Evolutionary conservation across 1,284 basidiomycete species (phyloP).

Genomic region (Cystobasidiaceae sp.): DNA sequence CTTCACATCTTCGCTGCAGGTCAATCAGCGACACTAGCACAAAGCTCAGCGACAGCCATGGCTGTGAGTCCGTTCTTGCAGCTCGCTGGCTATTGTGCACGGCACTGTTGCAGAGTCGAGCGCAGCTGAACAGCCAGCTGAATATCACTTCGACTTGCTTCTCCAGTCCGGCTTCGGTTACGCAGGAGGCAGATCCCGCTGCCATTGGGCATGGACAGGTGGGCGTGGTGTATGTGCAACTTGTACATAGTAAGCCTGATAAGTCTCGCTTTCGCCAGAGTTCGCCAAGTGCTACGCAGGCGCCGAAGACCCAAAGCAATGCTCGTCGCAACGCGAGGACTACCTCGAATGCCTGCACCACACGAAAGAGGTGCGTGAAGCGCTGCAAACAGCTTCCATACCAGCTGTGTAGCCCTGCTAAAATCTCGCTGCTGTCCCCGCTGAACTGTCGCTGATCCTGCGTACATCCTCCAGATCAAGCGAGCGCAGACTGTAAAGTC

Average conservation of each 20-base stretch:
- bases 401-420: not conserved
- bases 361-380: slow-evolving; percentile 68
- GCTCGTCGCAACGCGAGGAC: slow-evolving; percentile 70
- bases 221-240: not conserved
- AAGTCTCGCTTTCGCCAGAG: slow-evolving; percentile 37
- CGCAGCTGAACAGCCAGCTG: not conserved
- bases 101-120: not conserved
- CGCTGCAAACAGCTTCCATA: not conserved
- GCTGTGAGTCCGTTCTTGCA: not conserved
- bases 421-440: slow-evolving; percentile 34
- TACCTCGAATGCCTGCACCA: slow-evolving; percentile 91
- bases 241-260: not conserved
- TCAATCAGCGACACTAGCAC: not conserved
- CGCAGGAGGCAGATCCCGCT: slow-evolving; percentile 71
- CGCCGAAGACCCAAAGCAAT: slow-evolving; percentile 70
- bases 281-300: slow-evolving; percentile 75
- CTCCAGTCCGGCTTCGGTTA: slow-evolving; percentile 60
- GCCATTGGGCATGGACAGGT: slow-evolving; percentile 86
- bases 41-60: not conserved
- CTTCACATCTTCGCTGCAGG: not conserved
- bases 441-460: not conserved
- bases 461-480: slow-evolving; percentile 34
- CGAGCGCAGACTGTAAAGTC: slow-evolving; percentile 41
- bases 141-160: not conserved
- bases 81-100: not conserved